Percentiles rank a stretch among this genome's conserved stretches.
phyloP scores from a whole-genome alignment of 306 rosid species.

The Oxytropis ochrocephala region DNA sequence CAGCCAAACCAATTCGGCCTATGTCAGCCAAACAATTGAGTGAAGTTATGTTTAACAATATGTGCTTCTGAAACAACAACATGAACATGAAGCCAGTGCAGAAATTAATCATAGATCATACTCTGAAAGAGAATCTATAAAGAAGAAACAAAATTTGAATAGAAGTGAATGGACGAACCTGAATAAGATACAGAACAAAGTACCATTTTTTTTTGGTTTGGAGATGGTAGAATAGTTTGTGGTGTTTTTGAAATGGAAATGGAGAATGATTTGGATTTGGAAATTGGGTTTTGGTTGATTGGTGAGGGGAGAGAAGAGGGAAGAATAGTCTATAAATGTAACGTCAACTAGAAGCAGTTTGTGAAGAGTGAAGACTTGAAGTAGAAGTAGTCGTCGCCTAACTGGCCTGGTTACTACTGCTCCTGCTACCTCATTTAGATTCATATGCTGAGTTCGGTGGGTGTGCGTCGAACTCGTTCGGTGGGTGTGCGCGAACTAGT shows the following conservation, averaged over 20 bases:
- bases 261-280: not conserved
- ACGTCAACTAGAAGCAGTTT: not conserved
- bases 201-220: not conserved
- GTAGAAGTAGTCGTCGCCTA: no score
- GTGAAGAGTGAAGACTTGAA: conserved; percentile 21
- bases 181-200: conserved; percentile 8
- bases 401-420: conserved; percentile 15
- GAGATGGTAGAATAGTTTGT: not conserved
- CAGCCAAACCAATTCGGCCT: no score
- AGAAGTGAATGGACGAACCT: conserved; percentile 29
- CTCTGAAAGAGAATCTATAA: not conserved
- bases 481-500: no score
- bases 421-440: no score
- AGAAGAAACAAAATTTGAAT: not conserved
- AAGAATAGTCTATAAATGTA: not conserved
- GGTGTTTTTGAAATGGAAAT: not conserved
- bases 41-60: no score
- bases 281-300: not conserved
- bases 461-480: no score
- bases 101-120: conserved; percentile 15
- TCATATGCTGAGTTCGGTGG: no score
- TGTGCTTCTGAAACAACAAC: no score
- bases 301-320: not conserved
- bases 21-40: no score
- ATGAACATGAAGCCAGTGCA: not conserved